phyloP scores from a whole-genome alignment of 257 asterid species.

The Nicotiana tomentosiformis region DNA sequence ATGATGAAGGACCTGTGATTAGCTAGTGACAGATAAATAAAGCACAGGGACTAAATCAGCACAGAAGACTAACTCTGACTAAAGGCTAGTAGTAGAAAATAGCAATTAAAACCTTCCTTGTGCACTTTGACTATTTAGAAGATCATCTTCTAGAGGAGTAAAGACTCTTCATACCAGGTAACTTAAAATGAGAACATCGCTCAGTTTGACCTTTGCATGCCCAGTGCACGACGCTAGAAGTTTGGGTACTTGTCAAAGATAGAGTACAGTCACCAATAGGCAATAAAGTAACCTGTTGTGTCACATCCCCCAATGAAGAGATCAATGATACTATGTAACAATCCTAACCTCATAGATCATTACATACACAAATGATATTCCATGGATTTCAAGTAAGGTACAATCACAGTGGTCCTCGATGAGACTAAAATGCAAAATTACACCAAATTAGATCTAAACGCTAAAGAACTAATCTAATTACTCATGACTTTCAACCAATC shows the following conservation, averaged over 20 bases:
- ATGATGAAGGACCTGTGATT: neutral
- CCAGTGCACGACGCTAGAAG: neutral
- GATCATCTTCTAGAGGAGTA: neutral
- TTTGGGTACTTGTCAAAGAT: conserved; percentile 3
- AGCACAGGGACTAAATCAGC: neutral
- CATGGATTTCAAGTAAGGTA: neutral
- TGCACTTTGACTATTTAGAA: neutral
- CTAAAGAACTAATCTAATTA: too few species aligned
- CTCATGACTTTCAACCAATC: too few species aligned
- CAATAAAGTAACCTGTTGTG: neutral
- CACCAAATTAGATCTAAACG: neutral
- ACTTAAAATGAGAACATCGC: neutral
- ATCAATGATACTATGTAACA: neutral
- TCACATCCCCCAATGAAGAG: neutral
- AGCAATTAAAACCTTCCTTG: neutral
- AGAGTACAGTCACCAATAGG: neutral
- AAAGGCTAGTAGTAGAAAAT: neutral
- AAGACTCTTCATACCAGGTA: neutral
- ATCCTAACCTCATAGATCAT: neutral
- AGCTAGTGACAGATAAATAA: neutral
- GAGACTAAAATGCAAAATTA: neutral
- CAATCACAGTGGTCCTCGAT: neutral
- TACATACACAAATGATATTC: neutral
- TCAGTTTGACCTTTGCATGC: neutral
- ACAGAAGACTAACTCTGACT: neutral